Evolutionary conservation across 2,329 filamentous ascomycete genomes (phyloP).

Genomic region (Paraphaeosphaeria sporulosa): DNA sequence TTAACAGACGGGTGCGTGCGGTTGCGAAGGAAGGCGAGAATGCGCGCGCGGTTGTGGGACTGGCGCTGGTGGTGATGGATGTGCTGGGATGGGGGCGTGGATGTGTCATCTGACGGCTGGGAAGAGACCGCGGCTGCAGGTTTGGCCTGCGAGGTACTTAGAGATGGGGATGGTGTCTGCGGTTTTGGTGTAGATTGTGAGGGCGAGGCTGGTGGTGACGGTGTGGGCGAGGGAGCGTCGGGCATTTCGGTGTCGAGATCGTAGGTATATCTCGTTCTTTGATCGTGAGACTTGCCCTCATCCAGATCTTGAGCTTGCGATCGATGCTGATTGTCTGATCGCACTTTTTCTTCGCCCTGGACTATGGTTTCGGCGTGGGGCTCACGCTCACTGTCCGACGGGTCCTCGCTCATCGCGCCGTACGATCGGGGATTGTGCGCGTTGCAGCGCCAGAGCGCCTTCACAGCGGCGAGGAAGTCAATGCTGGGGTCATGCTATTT

Average conservation of each 20-base stretch:
- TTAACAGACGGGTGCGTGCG: background rate
- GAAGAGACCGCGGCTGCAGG: too few species aligned
- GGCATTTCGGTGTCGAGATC: background rate
- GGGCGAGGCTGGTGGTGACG: background rate
- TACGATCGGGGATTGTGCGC: background rate
- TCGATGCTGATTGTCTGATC: background rate
- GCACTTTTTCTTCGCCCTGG: background rate
- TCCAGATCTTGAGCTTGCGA: too few species aligned
- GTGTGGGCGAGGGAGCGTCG: background rate
- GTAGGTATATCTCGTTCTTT: too few species aligned
- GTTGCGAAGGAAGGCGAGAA: background rate
- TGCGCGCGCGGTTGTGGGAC: too few species aligned
- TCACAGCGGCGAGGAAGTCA: slow-evolving; percentile 1
- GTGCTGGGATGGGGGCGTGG: background rate
- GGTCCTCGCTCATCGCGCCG: background rate
- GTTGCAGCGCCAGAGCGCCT: background rate
- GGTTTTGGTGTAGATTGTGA: too few species aligned
- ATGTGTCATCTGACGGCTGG: too few species aligned
- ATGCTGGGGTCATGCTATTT: slow-evolving; percentile 1
- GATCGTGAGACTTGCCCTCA: too few species aligned
- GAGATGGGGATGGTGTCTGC: too few species aligned
- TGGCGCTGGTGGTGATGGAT: background rate
- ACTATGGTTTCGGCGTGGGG: too few species aligned
- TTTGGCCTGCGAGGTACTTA: too few species aligned
- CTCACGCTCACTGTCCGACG: too few species aligned